Base-by-base conservation (phyloP, 805 yeast species). In the Metschnikowia chrysomelidarum region DNA sequence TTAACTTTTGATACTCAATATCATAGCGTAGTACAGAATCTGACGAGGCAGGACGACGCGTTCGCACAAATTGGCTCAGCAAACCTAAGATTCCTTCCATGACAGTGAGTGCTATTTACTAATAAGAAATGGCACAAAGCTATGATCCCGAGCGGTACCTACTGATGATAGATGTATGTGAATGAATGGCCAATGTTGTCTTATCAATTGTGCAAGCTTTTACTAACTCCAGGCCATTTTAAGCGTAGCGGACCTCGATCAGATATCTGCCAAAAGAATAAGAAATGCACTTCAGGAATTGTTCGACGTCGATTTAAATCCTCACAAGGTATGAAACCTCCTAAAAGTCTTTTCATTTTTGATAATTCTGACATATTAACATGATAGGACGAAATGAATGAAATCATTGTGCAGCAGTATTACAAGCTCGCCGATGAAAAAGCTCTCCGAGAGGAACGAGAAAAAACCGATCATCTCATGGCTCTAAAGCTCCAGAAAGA, bases 221-320 rank as follows among this genome's bases (percentile, higher is more conserved):
- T 14, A 47, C 57, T 56, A 59, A 57, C 60, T 35, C 15, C 38
- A 78, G 84, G 87, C 94, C 2, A 83, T 86, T 8, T 59, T 86
- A 23, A 65, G 80, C 32, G 88, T 77, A 5, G 76, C 89, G 1
- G 82, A 85, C 49, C 67, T 83, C 20, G 81, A 80, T 41, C 69
- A 74, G 41, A 77, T 85, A 11, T 76, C 89, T 0, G 87, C 83
- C 5, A 82, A 82, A 56, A 73, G 75, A 53, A 76, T 86, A 16
- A 65, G 94, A 42, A 69, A 71, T 40, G 91, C 89, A 0, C 51
- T 86, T n/a, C 87, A 80, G 53, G 84, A 76, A 42, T 63, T 86
- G 20, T 83, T 79, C 49, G 75, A 71, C 4, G 64, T 71, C 1
- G 78, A 82, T 44, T 65, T 83, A 27, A 60, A 50, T 14, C 62